Evolutionary conservation across 768 basidiomycete genomes (phyloP).

Genomic region (Collybia mongolica): DNA sequence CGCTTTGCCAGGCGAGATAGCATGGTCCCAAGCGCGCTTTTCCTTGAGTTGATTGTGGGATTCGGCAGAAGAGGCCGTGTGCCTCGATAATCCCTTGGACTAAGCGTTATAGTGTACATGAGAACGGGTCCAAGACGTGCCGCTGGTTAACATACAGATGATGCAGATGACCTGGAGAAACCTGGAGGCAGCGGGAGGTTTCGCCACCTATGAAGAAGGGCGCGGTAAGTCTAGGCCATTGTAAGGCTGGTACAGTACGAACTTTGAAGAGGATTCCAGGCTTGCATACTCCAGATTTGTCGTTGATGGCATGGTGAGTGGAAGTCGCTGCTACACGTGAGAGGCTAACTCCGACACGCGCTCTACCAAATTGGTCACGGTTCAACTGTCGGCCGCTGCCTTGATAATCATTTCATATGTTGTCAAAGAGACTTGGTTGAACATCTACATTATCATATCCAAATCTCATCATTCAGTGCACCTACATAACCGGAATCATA

Average conservation of each 20-base stretch:
- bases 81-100: slow-evolving; percentile 41
- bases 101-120: slow-evolving; percentile 17
- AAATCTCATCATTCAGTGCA: too few relatives aligned
- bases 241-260: background rate
- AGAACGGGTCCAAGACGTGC: slow-evolving; percentile 12
- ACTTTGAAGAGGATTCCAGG: slow-evolving; percentile 40
- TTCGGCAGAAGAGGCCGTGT: slow-evolving; percentile 29
- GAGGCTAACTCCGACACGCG: background rate
- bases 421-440: too few relatives aligned
- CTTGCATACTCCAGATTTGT: slow-evolving; percentile 37
- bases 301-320: background rate
- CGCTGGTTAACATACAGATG: slow-evolving; percentile 29
- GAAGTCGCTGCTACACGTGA: too few relatives aligned
- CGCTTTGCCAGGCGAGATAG: slow-evolving; percentile 81
- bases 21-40: slow-evolving; percentile 84
- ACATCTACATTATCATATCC: too few relatives aligned
- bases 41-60: slow-evolving; percentile 71
- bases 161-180: slow-evolving; percentile 46
- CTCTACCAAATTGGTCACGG: too few relatives aligned
- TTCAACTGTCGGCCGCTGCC: too few relatives aligned
- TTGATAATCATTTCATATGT: too few relatives aligned
- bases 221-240: background rate
- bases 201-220: slow-evolving; percentile 46
- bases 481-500: too few relatives aligned
- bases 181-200: slow-evolving; percentile 66